Base-by-base conservation (phyloP, 1,139 yeast species). In the Cylindricascospora bacillispora region DNA sequence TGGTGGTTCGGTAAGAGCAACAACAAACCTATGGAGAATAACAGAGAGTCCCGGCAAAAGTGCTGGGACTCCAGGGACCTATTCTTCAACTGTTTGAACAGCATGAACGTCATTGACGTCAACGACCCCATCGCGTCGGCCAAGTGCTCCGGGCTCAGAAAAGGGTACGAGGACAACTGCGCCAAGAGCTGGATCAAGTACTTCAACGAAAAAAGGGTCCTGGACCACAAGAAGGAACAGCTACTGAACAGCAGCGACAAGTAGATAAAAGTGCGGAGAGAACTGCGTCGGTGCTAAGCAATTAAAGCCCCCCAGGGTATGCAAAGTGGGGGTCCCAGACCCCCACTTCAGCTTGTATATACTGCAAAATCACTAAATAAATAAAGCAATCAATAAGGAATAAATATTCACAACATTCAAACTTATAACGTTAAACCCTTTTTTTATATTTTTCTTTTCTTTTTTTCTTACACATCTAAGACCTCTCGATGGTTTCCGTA, bases 31-130 rank as follows among this genome's bases (percentile, higher is more conserved):
- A 43, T 30, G 42, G 40, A 34, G 37, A 48, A 46, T 37, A 65
- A 63, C 38, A 63, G 77, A 39, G 53, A 63, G 16, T 62, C 67
- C 33, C 62, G 83, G 36, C 62, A 66, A 41, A 55, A 56, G 37
- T 77, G 86, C 54, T 77, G 85, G 85, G 76, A 68, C 23, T 60
- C 77, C 12, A 60, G 86, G 35, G 86, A 77, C 45, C 41, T 43
- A 15, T 75, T 59, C 44, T 73, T 73, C 40, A 56, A 51, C 3
- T 77, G 86, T 45, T 55, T 77, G 27, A 80, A 75, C 46, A 60
- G 55, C 35, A 57, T 68, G 38, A 47, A 60, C 15, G 66, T 75
- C 19, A 59, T 62, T 3, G 71, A 73, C 42, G 65, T 73, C 3
- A 42, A 60, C 9, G 69, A 64, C 30, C 59, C 59, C n/a, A 47